Base-by-base conservation (phyloP, 164 flowering plant genomes). In the Akebia trifoliata region DNA sequence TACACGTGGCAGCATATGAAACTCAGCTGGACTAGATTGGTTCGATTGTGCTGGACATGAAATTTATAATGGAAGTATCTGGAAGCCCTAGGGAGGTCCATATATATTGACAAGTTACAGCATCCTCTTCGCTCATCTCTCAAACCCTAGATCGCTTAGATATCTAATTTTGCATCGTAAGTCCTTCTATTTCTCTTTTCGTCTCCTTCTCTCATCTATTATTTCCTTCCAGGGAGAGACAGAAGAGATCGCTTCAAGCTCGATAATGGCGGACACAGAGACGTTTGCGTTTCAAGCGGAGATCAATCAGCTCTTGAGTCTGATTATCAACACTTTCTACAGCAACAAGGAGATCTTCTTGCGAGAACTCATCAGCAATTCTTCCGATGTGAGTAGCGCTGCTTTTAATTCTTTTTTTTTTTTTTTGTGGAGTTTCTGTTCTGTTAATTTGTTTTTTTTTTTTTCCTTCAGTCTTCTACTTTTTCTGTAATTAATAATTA, bases 311-410 rank as follows among this genome's bases (percentile, higher is more conserved):
- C 42, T 56, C 3, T 21, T 56, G 37, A 56, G 60, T 56, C 34
- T 56, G 49, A 56, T 56, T 38, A 56, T 56, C 50, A 56, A 56
- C 18, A 56, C 60, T 4, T 56, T 56, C 50, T 56, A 56, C 50
- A 42, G 51, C 31, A 46, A 57, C 61, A 46, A 57, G 50, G 52
- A 57, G 62, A 58, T 58, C 28, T 58, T 46, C 22, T 45, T 58
- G 9, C 42, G 53, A 4, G 62, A 58, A 5, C 62, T 58, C 54
- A 58, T 58, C 44, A 58, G 62, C 11, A 58, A 58, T 48, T 40
- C 62, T 24, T 58, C 62, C 20, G 62, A 58, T 47, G 62, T 58
- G 26, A 58, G 62, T 58, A 29, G 4, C 31, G 6, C 12, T 14
- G 29, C n/a, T 14, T 4, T 48, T 4, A 6, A 25, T 21, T 44